A percentile compares a stretch with the other conserved stretches of the same genome.
Conservation (phyloP, 2,329 filamentous ascomycete species). For the Neonectria punicea region DNA sequence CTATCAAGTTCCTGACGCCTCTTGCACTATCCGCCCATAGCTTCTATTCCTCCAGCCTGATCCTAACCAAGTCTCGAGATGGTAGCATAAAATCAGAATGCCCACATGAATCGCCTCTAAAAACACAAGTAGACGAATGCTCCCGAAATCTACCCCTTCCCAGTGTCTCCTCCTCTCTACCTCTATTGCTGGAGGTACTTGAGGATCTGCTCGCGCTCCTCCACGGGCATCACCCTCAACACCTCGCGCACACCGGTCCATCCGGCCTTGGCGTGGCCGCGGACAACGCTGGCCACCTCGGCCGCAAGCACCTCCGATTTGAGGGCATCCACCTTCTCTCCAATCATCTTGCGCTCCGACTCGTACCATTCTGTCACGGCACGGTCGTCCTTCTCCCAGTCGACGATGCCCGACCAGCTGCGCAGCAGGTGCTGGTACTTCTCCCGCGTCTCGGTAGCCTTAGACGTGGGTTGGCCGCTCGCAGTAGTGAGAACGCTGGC, state of each 20-base stretch:
- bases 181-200: slow-evolving; percentile 62
- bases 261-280: slow-evolving; percentile 69
- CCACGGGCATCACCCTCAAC: slow-evolving; percentile 85
- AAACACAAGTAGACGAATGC: slow-evolving; percentile 26
- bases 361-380: slow-evolving; percentile 96
- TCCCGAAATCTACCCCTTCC: slow-evolving; percentile 17
- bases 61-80: slow-evolving; percentile 30
- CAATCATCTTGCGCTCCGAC: slow-evolving; percentile 85
- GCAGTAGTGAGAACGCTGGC: slow-evolving; percentile 50
- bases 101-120: slow-evolving; percentile 35
- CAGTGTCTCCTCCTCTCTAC: background rate
- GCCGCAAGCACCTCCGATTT: slow-evolving; percentile 74
- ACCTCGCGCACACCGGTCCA: slow-evolving; percentile 90
- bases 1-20: slow-evolving; percentile 39
- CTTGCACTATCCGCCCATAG: slow-evolving; percentile 33
- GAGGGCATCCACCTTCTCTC: slow-evolving; percentile 84
- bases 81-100: slow-evolving; percentile 31
- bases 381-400: slow-evolving; percentile 83
- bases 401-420: slow-evolving; percentile 82
- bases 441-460: slow-evolving; percentile 66
- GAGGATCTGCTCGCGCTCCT: slow-evolving; percentile 87
- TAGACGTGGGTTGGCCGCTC: slow-evolving; percentile 48
- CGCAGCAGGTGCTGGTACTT: slow-evolving; percentile 79
- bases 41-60: slow-evolving; percentile 39
- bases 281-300: slow-evolving; percentile 59